Evolutionary conservation across 192 early-diverging fungal genomes (phyloP).

Genomic region (Entomortierella lignicola): DNA sequence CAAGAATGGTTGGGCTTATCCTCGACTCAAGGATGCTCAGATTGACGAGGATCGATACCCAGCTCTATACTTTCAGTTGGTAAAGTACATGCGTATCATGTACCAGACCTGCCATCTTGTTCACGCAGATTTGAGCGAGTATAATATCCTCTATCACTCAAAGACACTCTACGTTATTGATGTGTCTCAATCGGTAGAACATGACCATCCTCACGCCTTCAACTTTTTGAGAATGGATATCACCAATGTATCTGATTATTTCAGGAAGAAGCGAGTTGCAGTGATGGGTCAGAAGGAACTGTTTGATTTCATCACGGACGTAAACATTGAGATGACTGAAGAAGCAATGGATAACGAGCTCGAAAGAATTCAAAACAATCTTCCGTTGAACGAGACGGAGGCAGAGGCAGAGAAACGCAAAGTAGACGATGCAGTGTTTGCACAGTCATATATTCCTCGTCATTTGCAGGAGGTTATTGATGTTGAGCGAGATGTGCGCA

Average conservation of each 20-base stretch:
- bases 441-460: slow-evolving; percentile 90
- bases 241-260: slow-evolving; percentile 93
- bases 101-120: slow-evolving; percentile 95
- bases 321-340: slow-evolving; percentile 65
- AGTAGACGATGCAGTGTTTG: slow-evolving; percentile 91
- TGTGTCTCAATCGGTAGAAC: slow-evolving; percentile 98
- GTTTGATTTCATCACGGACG: slow-evolving; percentile 89
- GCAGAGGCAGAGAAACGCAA: slow-evolving; percentile 64
- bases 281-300: slow-evolving; percentile 86
- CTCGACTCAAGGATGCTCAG: slow-evolving; percentile 92
- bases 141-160: slow-evolving; percentile 94
- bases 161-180: slow-evolving; percentile 91
- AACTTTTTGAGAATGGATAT: slow-evolving; percentile 97
- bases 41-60: slow-evolving; percentile 81
- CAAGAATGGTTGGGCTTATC: slow-evolving; percentile 93
- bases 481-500: slow-evolving; percentile 83
- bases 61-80: slow-evolving; percentile 83
- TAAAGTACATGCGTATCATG: slow-evolving; percentile 90
- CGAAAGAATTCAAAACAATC: slow-evolving; percentile 67
- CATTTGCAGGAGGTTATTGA: slow-evolving; percentile 92
- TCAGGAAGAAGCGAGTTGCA: slow-evolving; percentile 78
- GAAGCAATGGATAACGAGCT: slow-evolving; percentile 76
- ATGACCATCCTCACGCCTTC: slow-evolving; percentile 96
- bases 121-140: slow-evolving; percentile 97
- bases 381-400: slow-evolving; percentile 52